phyloP scores from a whole-genome alignment of 2,329 filamentous ascomycete genomes.

The Aspergillus amoenus region DNA sequence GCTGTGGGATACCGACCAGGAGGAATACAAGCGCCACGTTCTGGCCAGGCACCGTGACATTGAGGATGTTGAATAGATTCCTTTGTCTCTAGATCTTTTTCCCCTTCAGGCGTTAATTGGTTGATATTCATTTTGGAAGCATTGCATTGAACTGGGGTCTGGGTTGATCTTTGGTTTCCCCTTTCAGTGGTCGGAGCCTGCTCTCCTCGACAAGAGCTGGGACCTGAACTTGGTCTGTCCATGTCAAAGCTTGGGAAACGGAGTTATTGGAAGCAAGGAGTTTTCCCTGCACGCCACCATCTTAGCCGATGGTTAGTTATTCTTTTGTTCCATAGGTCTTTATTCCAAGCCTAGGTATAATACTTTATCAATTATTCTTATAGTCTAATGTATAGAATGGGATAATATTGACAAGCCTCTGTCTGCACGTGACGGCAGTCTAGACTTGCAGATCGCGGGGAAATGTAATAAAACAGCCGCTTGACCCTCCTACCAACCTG shows the following conservation, averaged over 20 bases:
- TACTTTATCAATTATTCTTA: constrained; percentile 6
- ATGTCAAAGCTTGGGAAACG: constrained; percentile 1
- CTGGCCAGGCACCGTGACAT: constrained; percentile 62
- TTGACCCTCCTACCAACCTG: constrained; percentile 5
- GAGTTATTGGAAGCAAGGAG: constrained; percentile 10
- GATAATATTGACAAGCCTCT: neutral
- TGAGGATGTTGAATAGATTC: constrained; percentile 43
- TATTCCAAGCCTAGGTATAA: constrained; percentile 4
- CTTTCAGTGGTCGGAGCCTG: neutral
- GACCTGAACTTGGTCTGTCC: neutral
- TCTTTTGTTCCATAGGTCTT: neutral
- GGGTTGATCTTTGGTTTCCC: constrained; percentile 12
- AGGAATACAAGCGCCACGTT: constrained; percentile 80
- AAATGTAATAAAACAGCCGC: constrained; percentile 10
- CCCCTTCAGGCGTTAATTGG: constrained; percentile 5
- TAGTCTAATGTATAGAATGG: neutral
- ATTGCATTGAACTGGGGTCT: constrained; percentile 19
- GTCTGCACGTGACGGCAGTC: neutral
- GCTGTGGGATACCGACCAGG: constrained; percentile 86
- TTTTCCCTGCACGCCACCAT: neutral
- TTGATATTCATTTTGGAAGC: constrained; percentile 10
- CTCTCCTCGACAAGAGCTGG: neutral
- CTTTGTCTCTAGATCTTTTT: constrained; percentile 7
- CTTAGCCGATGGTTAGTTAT: neutral
- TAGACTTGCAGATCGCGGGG: constrained; percentile 15